Evolutionary conservation across 371 early-diverging fungal genomes (phyloP).

Genomic region (Zopfochytrium polystomum): DNA sequence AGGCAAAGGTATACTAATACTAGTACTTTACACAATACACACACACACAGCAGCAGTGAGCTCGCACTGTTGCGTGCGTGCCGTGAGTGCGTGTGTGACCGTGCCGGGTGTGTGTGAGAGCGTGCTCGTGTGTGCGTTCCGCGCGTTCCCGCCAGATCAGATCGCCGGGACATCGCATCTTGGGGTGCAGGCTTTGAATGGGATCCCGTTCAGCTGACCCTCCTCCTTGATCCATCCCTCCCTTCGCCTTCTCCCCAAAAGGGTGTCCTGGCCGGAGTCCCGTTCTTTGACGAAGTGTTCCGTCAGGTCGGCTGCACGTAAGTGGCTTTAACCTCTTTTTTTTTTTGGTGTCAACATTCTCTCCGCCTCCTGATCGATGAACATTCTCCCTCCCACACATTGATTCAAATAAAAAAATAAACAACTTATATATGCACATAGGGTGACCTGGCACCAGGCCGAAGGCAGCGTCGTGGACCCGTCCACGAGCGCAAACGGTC

Average conservation of each 20-base stretch:
- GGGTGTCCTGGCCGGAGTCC: slow-evolving; percentile 92
- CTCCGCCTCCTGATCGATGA: background rate
- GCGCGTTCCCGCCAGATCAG: no score
- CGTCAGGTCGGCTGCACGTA: slow-evolving; percentile 82
- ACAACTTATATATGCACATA: background rate
- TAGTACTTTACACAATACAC: no score
- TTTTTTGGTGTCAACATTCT: background rate
- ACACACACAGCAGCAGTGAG: no score
- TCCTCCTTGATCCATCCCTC: background rate
- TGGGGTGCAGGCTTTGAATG: background rate
- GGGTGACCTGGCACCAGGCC: slow-evolving; percentile 72
- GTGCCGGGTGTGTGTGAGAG: no score
- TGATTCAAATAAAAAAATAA: no score
- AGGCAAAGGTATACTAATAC: slow-evolving; percentile 67
- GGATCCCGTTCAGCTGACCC: background rate
- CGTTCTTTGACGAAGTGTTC: slow-evolving; percentile 94
- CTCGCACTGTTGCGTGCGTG: no score
- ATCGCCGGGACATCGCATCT: no score
- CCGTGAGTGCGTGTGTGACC: no score
- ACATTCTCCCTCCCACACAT: slow-evolving; percentile 5
- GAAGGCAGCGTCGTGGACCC: slow-evolving; percentile 76
- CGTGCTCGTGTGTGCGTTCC: no score
- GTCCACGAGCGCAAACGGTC: slow-evolving; percentile 39
- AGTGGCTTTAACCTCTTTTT: slow-evolving; percentile 4
- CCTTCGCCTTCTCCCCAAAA: slow-evolving; percentile 8